phyloP scores from a whole-genome alignment of 306 rosid species.

The Senna siamea region DNA sequence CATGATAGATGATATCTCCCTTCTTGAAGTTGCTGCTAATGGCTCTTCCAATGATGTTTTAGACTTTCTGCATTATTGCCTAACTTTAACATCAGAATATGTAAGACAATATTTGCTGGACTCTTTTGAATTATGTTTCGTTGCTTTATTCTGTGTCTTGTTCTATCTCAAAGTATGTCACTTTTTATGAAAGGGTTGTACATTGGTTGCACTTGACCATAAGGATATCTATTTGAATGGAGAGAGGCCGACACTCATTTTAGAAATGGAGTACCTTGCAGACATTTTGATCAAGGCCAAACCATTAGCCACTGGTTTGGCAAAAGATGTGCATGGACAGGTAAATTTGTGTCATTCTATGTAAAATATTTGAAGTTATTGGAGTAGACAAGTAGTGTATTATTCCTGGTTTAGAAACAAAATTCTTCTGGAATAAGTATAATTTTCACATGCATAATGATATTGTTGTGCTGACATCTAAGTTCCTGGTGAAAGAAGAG shows the following conservation, averaged over 20 bases:
- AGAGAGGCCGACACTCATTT: slow-evolving; percentile 61
- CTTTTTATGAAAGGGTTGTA: slow-evolving; percentile 65
- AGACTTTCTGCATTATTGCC: slow-evolving; percentile 92
- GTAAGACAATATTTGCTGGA: slow-evolving; percentile 50
- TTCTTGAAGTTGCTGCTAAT: slow-evolving; percentile 84
- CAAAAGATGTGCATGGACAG: slow-evolving; percentile 99
- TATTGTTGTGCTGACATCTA: background rate
- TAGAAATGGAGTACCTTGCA: slow-evolving; percentile 86
- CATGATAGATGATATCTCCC: slow-evolving; percentile 79
- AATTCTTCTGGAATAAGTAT: background rate
- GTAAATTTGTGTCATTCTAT: slow-evolving; percentile 44
- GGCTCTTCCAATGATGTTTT: slow-evolving; percentile 73
- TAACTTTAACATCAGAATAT: slow-evolving; percentile 68
- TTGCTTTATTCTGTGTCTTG: slow-evolving; percentile 1
- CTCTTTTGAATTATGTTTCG: background rate
- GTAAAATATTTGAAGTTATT: background rate
- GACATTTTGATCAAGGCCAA: slow-evolving; percentile 75
- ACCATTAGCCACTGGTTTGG: slow-evolving; percentile 92
- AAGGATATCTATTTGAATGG: slow-evolving; percentile 68
- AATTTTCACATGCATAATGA: background rate
- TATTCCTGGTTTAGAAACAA: background rate
- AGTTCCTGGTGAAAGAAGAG: background rate
- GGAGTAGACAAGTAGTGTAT: background rate
- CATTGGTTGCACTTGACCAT: slow-evolving; percentile 76
- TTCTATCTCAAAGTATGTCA: slow-evolving; percentile 26